Base-by-base conservation (phyloP, 2,329 filamentous ascomycete species). In the Paraphaeosphaeria sporulosa region DNA sequence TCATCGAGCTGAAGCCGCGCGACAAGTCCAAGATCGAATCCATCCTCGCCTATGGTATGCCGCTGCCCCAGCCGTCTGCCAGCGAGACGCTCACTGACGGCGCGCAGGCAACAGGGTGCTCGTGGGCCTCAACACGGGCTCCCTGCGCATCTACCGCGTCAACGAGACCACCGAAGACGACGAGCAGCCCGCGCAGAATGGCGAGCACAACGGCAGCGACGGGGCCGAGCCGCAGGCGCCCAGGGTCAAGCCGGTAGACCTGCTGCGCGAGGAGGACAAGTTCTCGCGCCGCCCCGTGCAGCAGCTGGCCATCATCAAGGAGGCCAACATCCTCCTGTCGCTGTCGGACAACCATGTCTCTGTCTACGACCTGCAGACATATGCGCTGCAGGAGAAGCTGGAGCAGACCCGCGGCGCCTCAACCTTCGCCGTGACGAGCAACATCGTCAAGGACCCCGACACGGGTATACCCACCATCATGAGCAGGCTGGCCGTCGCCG, bases 11-110 rank as follows among this genome's bases (percentile, higher is more conserved):
- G 73, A 94, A 91, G 82, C 89, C 89, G 79, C 90, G 92, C 79
- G 94, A 98, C 87, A 97, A 96, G 84, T 96, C 92, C 67, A 95
- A 91, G 84, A 97, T 99, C 80, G 95, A 99, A 81, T 95, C 92
- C 52, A 92, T 99, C 68, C 86, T 98, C 50, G 92, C 94, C 63
- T 92, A 97, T 80, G 93, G 91, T 92, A 84, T 59, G 79, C 17
- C 34, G 52, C 48, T 25, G 42, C 36, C 36, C 51, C 21, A 38
- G 13, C 15, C 21, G 19, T 50, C 63, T 57, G 25, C 15, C n/a
- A 21, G 40, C 25, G 40, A 40, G n/a, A 36, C n/a, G 3, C 34
- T 25, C 32, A 54, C 70, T 76, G 58, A 76, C 65, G 49, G 19
- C 17, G 10, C 23, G 5, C 57, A 93, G 90, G 94, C 75, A 95